These are phyloP conservation scores for Lanmaoa pseudosensibilis DNA, from an alignment of 768 basidiomycete genomes.

Conservation along the genomic window DNA sequence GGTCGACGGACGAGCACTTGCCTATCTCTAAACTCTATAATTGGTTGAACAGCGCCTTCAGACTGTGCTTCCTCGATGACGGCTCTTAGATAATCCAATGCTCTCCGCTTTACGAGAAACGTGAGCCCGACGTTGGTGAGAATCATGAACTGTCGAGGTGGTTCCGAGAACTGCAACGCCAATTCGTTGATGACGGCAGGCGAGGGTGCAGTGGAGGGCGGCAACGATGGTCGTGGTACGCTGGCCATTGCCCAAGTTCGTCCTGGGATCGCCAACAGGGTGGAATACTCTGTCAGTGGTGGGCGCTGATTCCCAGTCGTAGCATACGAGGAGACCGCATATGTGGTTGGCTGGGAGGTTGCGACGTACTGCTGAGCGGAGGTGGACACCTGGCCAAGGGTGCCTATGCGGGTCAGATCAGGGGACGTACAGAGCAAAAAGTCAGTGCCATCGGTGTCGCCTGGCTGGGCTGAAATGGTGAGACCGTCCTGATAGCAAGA, in stretches of 20 bases:
- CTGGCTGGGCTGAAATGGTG: conserved; percentile 68
- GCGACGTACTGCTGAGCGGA: conserved; percentile 35
- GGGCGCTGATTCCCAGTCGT: conserved; percentile 47
- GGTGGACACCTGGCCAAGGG: conserved; percentile 62
- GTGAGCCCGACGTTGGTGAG: conserved; percentile 85
- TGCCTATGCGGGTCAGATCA: conserved; percentile 71
- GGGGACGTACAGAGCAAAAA: conserved; percentile 74
- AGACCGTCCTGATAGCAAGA: conserved; percentile 69
- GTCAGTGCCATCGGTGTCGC: conserved; percentile 72
- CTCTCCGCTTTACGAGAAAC: conserved; percentile 75
- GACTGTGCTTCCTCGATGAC: conserved; percentile 81
- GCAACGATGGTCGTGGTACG: conserved; percentile 38
- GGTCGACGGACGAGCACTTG: conserved; percentile 28
- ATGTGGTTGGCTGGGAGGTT: conserved; percentile 41
- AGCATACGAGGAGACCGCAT: conserved; percentile 42
- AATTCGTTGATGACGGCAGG: conserved; percentile 75
- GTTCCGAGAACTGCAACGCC: conserved; percentile 75
- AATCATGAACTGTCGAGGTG: conserved; percentile 79
- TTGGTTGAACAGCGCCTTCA: conserved; percentile 73
- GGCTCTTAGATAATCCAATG: conserved; percentile 80
- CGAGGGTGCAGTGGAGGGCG: conserved; percentile 41
- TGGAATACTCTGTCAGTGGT: conserved; percentile 75
- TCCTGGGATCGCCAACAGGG: conserved; percentile 75
- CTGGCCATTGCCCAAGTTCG: conserved; percentile 81
- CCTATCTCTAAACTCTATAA: conserved; percentile 83